phyloP scores from a whole-genome alignment of 192 early-diverging fungal genomes.

The Dissophora ornata region DNA sequence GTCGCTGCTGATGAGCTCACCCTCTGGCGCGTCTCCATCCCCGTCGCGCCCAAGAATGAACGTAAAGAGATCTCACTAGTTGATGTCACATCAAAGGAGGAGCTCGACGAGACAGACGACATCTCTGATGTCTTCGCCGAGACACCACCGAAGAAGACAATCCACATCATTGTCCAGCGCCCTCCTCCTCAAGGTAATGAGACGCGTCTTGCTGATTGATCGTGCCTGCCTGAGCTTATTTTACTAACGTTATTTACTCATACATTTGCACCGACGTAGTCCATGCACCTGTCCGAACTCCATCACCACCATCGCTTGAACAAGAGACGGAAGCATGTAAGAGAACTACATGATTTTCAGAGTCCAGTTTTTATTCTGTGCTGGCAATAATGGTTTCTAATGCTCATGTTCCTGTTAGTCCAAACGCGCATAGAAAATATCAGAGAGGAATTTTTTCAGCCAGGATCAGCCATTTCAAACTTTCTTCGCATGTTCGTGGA shows the following conservation, averaged over 20 bases:
- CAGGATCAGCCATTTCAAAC: conserved; percentile 10
- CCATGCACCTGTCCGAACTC: not conserved
- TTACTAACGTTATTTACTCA: not conserved
- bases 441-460: conserved; percentile 21
- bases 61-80: no score
- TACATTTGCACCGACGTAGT: not conserved
- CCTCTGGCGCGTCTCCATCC: conserved; percentile 21
- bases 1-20: conserved; percentile 10
- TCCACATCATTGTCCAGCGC: conserved; percentile 24
- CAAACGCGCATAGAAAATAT: conserved; percentile 16
- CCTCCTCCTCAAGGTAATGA: no score
- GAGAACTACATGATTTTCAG: not conserved
- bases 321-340: conserved; percentile 24
- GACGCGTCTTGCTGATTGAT: not conserved
- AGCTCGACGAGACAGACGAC: conserved; percentile 11
- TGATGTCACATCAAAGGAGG: no score
- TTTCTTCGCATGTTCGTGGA: conserved; percentile 30
- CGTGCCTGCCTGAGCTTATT: not conserved
- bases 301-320: not conserved
- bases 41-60: conserved; percentile 11
- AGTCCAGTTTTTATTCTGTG: not conserved
- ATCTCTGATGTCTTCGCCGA: conserved; percentile 10
- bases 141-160: conserved; percentile 13
- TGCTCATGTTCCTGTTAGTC: conserved; percentile 8
- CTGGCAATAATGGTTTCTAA: not conserved